These are phyloP conservation scores for Russula emetica DNA, from an alignment of 768 basidiomycete genomes.

Conservation along the genomic window DNA sequence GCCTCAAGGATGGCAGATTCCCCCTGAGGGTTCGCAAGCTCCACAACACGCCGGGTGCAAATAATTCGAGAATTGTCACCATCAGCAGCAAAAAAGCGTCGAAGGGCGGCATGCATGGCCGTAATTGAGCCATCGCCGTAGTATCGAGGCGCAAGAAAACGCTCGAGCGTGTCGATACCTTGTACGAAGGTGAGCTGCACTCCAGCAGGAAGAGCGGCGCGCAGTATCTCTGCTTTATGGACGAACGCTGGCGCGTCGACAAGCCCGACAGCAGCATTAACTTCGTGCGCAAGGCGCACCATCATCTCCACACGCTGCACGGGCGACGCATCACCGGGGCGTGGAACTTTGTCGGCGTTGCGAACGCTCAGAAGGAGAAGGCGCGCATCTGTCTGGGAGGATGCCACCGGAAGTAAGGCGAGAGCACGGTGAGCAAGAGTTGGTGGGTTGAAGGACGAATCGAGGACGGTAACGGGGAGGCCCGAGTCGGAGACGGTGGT, in stretches of 20 bases:
- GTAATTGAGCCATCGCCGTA: slow-evolving; percentile 49
- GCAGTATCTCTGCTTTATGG: slow-evolving; percentile 64
- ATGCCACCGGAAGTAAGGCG: slow-evolving; percentile 35
- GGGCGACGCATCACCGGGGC: slow-evolving; percentile 66
- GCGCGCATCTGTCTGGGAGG: slow-evolving; percentile 56
- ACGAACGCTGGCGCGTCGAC: slow-evolving; percentile 88
- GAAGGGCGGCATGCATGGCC: slow-evolving; percentile 54
- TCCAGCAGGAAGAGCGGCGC: slow-evolving; percentile 44
- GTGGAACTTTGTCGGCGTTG: slow-evolving; percentile 80
- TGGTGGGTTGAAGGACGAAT: slow-evolving; percentile 92
- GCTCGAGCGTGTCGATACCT: slow-evolving; percentile 80
- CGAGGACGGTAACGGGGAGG: slow-evolving; percentile 67
- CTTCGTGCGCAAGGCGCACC: slow-evolving; percentile 54
- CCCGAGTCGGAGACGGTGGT: slow-evolving; percentile 2
- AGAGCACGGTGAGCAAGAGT: slow-evolving; percentile 81
- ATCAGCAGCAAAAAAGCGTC: slow-evolving; percentile 51
- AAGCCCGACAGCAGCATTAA: slow-evolving; percentile 66
- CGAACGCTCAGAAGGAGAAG: slow-evolving; percentile 78
- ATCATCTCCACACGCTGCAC: slow-evolving; percentile 88
- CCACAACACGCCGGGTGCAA: slow-evolving; percentile 54
- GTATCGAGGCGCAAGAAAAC: slow-evolving; percentile 72
- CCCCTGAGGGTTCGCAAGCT: slow-evolving; percentile 25
- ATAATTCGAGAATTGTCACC: slow-evolving; percentile 60
- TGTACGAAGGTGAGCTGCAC: slow-evolving; percentile 64
- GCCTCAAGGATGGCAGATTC: slow-evolving; percentile 35